A percentile compares a stretch with the other conserved stretches of the same genome.
phyloP scores from a whole-genome alignment of 768 basidiomycete genomes.

The Candolleomyces efflorescens region DNA sequence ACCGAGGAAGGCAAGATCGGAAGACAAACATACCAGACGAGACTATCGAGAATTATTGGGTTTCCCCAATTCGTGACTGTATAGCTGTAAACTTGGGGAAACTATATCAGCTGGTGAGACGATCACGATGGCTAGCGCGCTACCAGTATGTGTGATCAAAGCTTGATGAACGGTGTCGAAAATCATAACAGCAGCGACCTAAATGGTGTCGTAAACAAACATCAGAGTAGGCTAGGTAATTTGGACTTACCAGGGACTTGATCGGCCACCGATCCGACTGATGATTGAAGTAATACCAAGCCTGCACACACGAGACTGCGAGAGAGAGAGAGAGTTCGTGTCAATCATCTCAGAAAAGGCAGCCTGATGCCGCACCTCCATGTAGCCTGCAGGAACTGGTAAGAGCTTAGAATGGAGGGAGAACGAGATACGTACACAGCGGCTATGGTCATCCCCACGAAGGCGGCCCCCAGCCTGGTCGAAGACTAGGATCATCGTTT shows the following conservation, averaged over 20 bases:
- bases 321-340: background rate
- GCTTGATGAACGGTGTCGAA: conserved; percentile 52
- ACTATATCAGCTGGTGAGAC: too few relatives aligned
- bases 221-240: background rate
- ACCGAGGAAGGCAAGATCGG: background rate
- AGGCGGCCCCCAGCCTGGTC: conserved; percentile 43
- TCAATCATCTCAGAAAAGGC: background rate
- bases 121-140: conserved; percentile 6
- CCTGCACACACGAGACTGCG: conserved; percentile 51
- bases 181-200: conserved; percentile 47
- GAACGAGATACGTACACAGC: conserved; percentile 34
- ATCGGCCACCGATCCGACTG: conserved; percentile 46
- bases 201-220: background rate
- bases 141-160: conserved; percentile 49
- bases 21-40: conserved; percentile 37
- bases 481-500: background rate
- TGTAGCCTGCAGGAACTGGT: conserved; percentile 33
- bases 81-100: conserved; percentile 44
- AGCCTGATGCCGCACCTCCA: conserved; percentile 36
- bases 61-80: conserved; percentile 38
- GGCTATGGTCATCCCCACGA: conserved; percentile 46
- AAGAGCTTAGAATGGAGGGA: background rate
- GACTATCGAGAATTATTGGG: conserved; percentile 17
- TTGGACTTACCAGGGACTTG: conserved; percentile 38
- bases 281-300: conserved; percentile 51